These are phyloP conservation scores for Clonostachys rhizophaga DNA, from an alignment of 2,329 filamentous ascomycete species.

Conservation along the genomic window DNA sequence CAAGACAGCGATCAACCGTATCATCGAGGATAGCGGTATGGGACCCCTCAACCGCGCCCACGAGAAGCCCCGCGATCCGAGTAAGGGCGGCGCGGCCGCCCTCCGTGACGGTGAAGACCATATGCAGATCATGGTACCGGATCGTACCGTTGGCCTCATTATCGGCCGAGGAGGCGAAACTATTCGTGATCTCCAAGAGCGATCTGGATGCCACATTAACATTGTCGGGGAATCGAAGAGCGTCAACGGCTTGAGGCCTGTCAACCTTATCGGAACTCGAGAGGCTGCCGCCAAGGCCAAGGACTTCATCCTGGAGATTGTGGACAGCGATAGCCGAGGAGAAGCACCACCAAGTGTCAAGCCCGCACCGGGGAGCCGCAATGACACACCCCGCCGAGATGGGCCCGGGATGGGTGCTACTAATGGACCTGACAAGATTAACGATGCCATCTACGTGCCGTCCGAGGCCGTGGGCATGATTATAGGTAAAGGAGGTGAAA, in stretches of 20 bases:
- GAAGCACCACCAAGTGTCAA: conserved; percentile 21
- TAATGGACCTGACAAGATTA: conserved; percentile 59
- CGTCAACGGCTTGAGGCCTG: conserved; percentile 81
- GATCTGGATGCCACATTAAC: conserved; percentile 92
- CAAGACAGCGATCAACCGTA: conserved; percentile 77
- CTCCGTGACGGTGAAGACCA: conserved; percentile 78
- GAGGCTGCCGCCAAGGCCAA: conserved; percentile 74
- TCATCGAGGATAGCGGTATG: conserved; percentile 73
- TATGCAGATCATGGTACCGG: conserved; percentile 91
- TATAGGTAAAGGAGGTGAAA: conserved; percentile 90
- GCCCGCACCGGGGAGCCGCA: conserved; percentile 13
- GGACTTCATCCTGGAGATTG: conserved; percentile 87
- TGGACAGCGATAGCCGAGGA: conserved; percentile 79
- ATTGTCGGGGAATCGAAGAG: conserved; percentile 93
- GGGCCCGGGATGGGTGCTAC: conserved; percentile 17
- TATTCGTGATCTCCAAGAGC: conserved; percentile 86
- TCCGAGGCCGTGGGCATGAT: conserved; percentile 95
- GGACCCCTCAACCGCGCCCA: conserved; percentile 38
- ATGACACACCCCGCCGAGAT: conserved; percentile 22
- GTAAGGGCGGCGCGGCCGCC: conserved; percentile 32
- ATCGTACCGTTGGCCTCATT: conserved; percentile 87
- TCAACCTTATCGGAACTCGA: conserved; percentile 80
- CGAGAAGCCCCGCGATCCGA: conserved; percentile 32
- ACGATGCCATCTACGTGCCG: conserved; percentile 79
- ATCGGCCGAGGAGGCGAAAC: conserved; percentile 93